Percentiles rank a stretch among this genome's conserved stretches.
phyloP scores from a whole-genome alignment of 148 eudicot species.

The Chenopodium album region DNA sequence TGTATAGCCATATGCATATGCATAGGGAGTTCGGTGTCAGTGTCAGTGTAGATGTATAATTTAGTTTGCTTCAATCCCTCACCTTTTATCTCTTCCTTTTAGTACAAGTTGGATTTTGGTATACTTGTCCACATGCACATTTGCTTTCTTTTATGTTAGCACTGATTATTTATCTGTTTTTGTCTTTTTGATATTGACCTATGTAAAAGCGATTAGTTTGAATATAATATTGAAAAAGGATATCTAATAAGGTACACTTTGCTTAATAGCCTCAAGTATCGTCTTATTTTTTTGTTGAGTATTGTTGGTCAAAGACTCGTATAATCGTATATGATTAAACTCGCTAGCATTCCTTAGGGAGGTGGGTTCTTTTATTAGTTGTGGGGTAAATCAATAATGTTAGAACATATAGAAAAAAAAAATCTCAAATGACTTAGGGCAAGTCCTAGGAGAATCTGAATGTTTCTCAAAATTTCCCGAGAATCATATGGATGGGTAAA shows the following conservation, averaged over 20 bases:
- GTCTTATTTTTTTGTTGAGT: neutral
- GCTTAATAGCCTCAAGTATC: neutral
- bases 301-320: neutral
- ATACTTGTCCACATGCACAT: neutral
- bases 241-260: neutral
- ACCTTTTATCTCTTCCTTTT: neutral
- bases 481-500: neutral
- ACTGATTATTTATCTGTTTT: too few species aligned
- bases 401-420: neutral
- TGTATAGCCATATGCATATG: neutral
- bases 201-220: too few species aligned
- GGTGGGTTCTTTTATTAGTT: neutral
- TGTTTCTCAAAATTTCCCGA: neutral
- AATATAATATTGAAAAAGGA: too few species aligned
- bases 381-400: neutral
- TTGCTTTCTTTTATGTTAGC: neutral
- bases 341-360: neutral
- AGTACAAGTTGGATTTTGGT: neutral
- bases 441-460: neutral
- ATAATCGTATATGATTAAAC: neutral
- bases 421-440: neutral
- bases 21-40: neutral
- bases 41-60: neutral
- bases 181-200: too few species aligned
- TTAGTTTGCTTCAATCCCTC: neutral